These are phyloP conservation scores for Pyrenophora seminiperda DNA, from an alignment of 2,329 filamentous ascomycete genomes.

Conservation along the genomic window DNA sequence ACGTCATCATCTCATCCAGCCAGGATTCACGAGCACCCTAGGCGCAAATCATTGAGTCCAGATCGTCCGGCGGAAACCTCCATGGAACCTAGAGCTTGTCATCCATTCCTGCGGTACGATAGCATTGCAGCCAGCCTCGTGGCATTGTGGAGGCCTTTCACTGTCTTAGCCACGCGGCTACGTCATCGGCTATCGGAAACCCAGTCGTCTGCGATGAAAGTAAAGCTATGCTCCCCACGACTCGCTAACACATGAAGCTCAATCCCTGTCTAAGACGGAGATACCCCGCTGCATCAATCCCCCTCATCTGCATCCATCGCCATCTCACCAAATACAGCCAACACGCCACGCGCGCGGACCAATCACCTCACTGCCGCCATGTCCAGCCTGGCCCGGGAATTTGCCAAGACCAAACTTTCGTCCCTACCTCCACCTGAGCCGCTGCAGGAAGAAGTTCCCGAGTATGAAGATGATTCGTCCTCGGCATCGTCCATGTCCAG, in stretches of 20 bases:
- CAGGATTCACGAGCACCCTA: slow-evolving; percentile 10
- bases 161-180: background rate
- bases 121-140: background rate
- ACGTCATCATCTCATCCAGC: slow-evolving; percentile 22
- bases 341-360: slow-evolving; percentile 6
- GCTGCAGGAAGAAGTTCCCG: slow-evolving; percentile 53
- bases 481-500: slow-evolving; percentile 85
- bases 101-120: slow-evolving; percentile 9
- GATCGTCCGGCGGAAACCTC: slow-evolving; percentile 9
- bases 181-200: slow-evolving; percentile 6
- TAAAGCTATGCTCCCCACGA: background rate
- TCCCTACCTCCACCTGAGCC: slow-evolving; percentile 62
- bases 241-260: slow-evolving; percentile 15
- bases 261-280: slow-evolving; percentile 18
- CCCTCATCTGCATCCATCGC: slow-evolving; percentile 8
- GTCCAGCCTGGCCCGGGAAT: slow-evolving; percentile 81
- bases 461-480: slow-evolving; percentile 56
- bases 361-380: slow-evolving; percentile 54
- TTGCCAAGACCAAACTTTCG: slow-evolving; percentile 75
- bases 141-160: background rate
- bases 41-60: slow-evolving; percentile 17
- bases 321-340: slow-evolving; percentile 14
- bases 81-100: slow-evolving; percentile 2
- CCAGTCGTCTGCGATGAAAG: slow-evolving; percentile 1
- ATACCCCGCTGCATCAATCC: slow-evolving; percentile 8